These are phyloP conservation scores for Canna indica DNA, from an alignment of 176 grass and related monocot species.

Conservation along the genomic window DNA sequence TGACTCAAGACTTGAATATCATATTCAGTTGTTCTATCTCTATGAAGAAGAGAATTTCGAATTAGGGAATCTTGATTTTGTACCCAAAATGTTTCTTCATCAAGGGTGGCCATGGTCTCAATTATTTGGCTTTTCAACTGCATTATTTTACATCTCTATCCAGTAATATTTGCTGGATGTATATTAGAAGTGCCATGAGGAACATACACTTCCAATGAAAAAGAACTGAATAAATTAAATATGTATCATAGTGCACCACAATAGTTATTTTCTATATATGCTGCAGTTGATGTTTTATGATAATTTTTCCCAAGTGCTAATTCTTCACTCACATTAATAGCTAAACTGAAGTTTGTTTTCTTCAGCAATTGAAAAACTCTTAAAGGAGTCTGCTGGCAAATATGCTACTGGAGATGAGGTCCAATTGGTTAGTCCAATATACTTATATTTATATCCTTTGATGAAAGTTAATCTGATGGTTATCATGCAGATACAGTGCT, in stretches of 20 bases:
- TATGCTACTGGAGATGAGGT: slow-evolving; percentile 75
- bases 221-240: neutral
- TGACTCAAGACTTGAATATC: too few relatives aligned
- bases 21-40: too few relatives aligned
- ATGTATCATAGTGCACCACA: neutral
- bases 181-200: too few relatives aligned
- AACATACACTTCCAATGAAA: too few relatives aligned
- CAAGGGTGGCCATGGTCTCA: too few relatives aligned
- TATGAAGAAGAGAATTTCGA: too few relatives aligned
- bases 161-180: too few relatives aligned
- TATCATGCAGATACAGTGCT: slow-evolving; percentile 1
- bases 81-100: too few relatives aligned
- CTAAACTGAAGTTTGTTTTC: slow-evolving; percentile 15
- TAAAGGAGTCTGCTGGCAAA: slow-evolving; percentile 52
- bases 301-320: neutral
- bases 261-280: too few relatives aligned
- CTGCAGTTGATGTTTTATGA: neutral
- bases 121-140: too few relatives aligned
- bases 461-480: slow-evolving; percentile 5
- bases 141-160: too few relatives aligned
- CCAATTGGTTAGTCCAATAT: slow-evolving; percentile 55
- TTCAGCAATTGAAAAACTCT: slow-evolving; percentile 71
- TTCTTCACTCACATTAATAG: neutral
- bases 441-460: slow-evolving; percentile 20
- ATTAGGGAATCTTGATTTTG: too few relatives aligned